These are phyloP conservation scores for Brassica cretica DNA, from an alignment of 345 rosid species.

Conservation along the genomic window DNA sequence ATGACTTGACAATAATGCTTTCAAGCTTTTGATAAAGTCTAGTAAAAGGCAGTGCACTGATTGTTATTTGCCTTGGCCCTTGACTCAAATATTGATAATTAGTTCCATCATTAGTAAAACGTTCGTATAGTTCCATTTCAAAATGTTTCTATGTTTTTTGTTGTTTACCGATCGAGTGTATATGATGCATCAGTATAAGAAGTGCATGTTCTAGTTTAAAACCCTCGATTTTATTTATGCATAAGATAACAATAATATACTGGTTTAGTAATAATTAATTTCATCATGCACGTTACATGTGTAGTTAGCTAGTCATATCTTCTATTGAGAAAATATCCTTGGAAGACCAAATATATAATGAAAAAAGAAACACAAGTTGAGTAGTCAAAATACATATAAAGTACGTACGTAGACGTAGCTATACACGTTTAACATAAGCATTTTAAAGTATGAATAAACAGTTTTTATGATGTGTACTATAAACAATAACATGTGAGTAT, in stretches of 20 bases:
- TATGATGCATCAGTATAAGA: too few species aligned
- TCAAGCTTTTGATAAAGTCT: slow-evolving; percentile 9
- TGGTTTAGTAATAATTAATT: background rate
- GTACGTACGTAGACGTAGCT: background rate
- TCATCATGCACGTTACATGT: background rate
- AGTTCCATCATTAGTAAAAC: background rate
- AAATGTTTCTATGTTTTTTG: background rate
- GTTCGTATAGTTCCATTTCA: background rate
- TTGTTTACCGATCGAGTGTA: background rate
- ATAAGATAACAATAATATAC: background rate
- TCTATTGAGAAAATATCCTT: background rate
- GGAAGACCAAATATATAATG: background rate
- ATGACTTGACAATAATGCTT: slow-evolving; percentile 34
- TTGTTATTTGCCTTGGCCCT: background rate
- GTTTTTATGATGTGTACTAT: background rate
- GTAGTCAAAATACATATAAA: slow-evolving; percentile 15
- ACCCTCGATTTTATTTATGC: too few species aligned
- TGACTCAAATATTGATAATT: background rate
- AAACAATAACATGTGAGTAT: slow-evolving; percentile 6
- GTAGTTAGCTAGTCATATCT: background rate
- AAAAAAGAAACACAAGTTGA: background rate
- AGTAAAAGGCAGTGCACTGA: background rate
- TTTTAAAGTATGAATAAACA: slow-evolving; percentile 2
- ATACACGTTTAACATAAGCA: slow-evolving; percentile 34
- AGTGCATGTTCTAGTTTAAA: too few species aligned